Percentiles rank a stretch among this genome's conserved stretches.
These are phyloP conservation scores for Penicillium daleae DNA, from an alignment of 495 filamentous ascomycete genomes.

Conservation along the genomic window DNA sequence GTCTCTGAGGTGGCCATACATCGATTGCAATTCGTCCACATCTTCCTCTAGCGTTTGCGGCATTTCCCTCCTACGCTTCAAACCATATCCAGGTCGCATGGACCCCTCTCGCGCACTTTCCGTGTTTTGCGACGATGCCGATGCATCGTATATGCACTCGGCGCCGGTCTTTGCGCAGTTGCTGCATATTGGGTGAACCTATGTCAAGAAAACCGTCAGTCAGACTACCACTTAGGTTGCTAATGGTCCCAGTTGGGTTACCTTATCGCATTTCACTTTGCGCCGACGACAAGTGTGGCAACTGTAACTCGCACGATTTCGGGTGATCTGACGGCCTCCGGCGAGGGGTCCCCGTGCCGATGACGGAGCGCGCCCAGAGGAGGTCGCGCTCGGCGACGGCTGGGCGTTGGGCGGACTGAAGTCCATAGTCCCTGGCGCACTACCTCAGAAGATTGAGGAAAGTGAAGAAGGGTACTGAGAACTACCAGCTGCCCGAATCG, in stretches of 20 bases:
- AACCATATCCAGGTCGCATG: constrained; percentile 31
- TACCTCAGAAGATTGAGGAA: background rate
- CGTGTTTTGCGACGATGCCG: constrained; percentile 36
- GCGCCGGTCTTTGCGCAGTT: constrained; percentile 50
- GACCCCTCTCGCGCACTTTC: constrained; percentile 19
- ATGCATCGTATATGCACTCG: constrained; percentile 49
- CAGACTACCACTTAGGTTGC: too few relatives aligned
- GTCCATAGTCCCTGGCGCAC: constrained; percentile 20
- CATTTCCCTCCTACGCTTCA: constrained; percentile 42
- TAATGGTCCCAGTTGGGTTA: constrained; percentile 4
- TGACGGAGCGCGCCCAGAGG: constrained; percentile 15
- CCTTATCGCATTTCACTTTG: constrained; percentile 55
- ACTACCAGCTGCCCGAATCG: background rate
- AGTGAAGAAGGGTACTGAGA: constrained; percentile 1
- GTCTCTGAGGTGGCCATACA: constrained; percentile 40
- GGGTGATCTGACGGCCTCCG: constrained; percentile 49
- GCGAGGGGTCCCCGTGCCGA: constrained; percentile 27
- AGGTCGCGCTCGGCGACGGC: constrained; percentile 8
- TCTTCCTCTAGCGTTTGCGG: constrained; percentile 40
- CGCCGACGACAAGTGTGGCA: constrained; percentile 53
- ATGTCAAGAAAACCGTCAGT: background rate
- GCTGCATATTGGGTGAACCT: constrained; percentile 54
- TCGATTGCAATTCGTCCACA: constrained; percentile 42
- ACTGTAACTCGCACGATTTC: constrained; percentile 54
- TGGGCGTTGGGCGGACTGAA: constrained; percentile 11